A percentile compares a stretch with the other conserved stretches of the same genome.
These are phyloP conservation scores for Scopulariopsis brevicaulis DNA, from an alignment of 2,329 filamentous ascomycete genomes.

Conservation along the genomic window DNA sequence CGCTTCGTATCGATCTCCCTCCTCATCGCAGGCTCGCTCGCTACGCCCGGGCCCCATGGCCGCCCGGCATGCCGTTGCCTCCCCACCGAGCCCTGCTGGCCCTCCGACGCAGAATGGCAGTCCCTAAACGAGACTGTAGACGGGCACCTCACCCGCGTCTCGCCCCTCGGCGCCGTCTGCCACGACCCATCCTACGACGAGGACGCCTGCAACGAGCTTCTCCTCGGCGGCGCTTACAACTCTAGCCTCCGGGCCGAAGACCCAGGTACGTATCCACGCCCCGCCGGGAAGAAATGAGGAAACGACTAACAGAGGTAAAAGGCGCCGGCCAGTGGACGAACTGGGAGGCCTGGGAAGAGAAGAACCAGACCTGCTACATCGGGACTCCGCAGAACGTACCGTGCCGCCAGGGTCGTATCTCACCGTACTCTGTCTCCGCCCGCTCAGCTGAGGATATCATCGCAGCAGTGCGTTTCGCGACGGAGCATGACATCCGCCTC, in stretches of 20 bases:
- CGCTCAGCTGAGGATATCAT: slow-evolving; percentile 19
- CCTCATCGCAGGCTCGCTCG: not conserved
- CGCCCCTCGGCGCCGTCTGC: slow-evolving; percentile 40
- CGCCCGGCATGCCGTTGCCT: slow-evolving; percentile 25
- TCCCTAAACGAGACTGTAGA: slow-evolving; percentile 37
- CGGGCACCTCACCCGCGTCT: slow-evolving; percentile 37
- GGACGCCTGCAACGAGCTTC: slow-evolving; percentile 24
- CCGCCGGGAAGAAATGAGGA: not conserved
- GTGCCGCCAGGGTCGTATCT: slow-evolving; percentile 22
- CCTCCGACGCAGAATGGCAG: slow-evolving; percentile 30
- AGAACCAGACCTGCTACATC: slow-evolving; percentile 22
- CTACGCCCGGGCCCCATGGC: not conserved
- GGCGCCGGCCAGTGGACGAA: slow-evolving; percentile 22
- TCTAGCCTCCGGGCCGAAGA: not conserved
- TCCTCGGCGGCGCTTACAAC: not conserved
- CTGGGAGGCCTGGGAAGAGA: slow-evolving; percentile 24
- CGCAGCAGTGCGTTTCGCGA: slow-evolving; percentile 24
- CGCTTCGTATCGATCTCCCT: not conserved
- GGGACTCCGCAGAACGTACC: slow-evolving; percentile 12
- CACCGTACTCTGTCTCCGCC: slow-evolving; percentile 22
- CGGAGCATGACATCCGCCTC: slow-evolving; percentile 21
- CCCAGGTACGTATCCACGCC: not conserved
- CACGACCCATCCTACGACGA: slow-evolving; percentile 35
- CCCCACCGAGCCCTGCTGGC: slow-evolving; percentile 45
- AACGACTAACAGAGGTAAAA: not conserved